These are phyloP conservation scores for Hibiscus syriacus DNA, from an alignment of 345 rosid genomes.

Conservation along the genomic window DNA sequence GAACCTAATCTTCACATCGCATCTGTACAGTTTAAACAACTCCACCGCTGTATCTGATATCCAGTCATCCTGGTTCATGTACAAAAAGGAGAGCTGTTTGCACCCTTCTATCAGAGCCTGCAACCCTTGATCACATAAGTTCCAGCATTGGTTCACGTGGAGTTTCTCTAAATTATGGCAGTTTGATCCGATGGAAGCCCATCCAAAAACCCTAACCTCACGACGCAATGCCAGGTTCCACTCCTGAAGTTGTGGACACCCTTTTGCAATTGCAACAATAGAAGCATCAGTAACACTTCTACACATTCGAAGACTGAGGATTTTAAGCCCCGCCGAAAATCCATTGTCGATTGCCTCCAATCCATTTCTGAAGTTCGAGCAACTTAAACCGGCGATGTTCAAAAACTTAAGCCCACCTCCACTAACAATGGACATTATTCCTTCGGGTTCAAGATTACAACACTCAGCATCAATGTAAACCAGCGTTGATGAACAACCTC, in stretches of 20 bases:
- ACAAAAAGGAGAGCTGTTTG: slow-evolving; percentile 41
- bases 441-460: slow-evolving; percentile 49
- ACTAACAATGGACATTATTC: slow-evolving; percentile 48
- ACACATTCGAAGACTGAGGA: slow-evolving; percentile 58
- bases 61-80: not conserved
- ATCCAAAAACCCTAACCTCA: slow-evolving; percentile 46
- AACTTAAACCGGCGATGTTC: slow-evolving; percentile 30
- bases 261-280: slow-evolving; percentile 54
- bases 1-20: not conserved
- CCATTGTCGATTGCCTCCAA: slow-evolving; percentile 49
- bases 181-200: slow-evolving; percentile 47
- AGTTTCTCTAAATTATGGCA: slow-evolving; percentile 58
- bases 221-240: slow-evolving; percentile 69
- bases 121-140: slow-evolving; percentile 51
- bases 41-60: not conserved
- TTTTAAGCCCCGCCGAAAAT: slow-evolving; percentile 38
- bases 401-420: slow-evolving; percentile 63
- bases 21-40: slow-evolving; percentile 3
- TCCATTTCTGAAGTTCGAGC: slow-evolving; percentile 21
- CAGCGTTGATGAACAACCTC: slow-evolving; percentile 49
- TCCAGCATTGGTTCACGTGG: slow-evolving; percentile 61
- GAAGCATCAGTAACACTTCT: slow-evolving; percentile 54
- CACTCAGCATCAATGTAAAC: slow-evolving; percentile 44
- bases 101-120: slow-evolving; percentile 60
- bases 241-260: slow-evolving; percentile 62